phyloP scores from a whole-genome alignment of 1,284 basidiomycete genomes.

The Earliella scabrosa region DNA sequence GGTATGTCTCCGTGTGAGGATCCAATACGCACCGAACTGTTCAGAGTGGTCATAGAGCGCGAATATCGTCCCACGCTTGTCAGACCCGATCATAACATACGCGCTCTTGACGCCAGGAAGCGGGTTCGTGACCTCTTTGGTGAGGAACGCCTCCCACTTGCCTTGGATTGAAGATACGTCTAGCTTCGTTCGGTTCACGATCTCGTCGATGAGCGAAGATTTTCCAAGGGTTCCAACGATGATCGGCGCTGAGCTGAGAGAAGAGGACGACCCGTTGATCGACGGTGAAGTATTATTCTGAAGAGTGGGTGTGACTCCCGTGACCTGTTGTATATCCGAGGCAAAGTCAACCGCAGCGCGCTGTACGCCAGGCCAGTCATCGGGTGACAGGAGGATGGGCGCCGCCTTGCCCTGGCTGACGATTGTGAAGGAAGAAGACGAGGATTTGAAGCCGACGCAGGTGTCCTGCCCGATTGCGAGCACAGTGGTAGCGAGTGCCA shows the following conservation, averaged over 20 bases:
- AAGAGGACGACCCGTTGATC: constrained; percentile 23
- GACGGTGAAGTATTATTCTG: constrained; percentile 44
- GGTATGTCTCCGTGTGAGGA: not conserved
- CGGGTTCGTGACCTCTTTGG: constrained; percentile 56
- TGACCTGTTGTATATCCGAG: constrained; percentile 63
- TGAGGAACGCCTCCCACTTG: constrained; percentile 67
- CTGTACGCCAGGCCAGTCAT: constrained; percentile 71
- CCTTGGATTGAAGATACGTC: constrained; percentile 62
- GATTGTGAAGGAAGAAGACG: constrained; percentile 42
- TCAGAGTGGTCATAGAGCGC: constrained; percentile 74
- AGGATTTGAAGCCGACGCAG: constrained; percentile 37
- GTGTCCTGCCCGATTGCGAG: constrained; percentile 38
- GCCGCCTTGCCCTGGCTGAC: constrained; percentile 49
- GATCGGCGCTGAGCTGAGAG: constrained; percentile 44
- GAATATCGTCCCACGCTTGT: constrained; percentile 71
- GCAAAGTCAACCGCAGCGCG: constrained; percentile 64
- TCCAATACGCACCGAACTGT: constrained; percentile 59
- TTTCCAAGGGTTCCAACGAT: constrained; percentile 71
- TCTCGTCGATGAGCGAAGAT: constrained; percentile 57
- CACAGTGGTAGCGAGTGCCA: constrained; percentile 13
- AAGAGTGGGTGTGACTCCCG: constrained; percentile 52
- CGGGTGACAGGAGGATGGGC: constrained; percentile 54
- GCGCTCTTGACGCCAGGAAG: constrained; percentile 61
- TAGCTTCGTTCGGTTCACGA: constrained; percentile 56
- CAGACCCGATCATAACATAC: constrained; percentile 69